A percentile compares a stretch with the other conserved stretches of the same genome.
These are phyloP conservation scores for Agastache rugosa DNA, from an alignment of 257 asterid genomes.

Conservation along the genomic window DNA sequence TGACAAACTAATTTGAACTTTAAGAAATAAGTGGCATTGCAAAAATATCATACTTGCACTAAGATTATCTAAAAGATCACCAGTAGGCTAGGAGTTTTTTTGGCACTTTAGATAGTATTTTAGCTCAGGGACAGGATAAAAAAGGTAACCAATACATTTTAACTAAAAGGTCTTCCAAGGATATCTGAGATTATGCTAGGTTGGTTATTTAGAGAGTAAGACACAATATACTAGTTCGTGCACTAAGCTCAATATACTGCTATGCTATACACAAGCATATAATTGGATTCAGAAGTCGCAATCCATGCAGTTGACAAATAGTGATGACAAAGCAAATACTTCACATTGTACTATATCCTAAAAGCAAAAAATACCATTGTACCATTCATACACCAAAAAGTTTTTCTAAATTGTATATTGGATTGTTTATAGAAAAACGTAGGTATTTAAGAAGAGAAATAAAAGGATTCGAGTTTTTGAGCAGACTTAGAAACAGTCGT, in stretches of 20 bases:
- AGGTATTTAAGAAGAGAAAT: neutral
- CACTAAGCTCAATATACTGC: neutral
- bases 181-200: neutral
- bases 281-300: neutral
- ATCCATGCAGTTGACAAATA: neutral
- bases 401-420: neutral
- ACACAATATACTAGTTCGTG: neutral
- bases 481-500: slow-evolving; percentile 8
- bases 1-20: slow-evolving; percentile 36
- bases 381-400: neutral
- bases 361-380: neutral
- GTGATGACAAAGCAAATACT: neutral
- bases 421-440: neutral
- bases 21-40: slow-evolving; percentile 24
- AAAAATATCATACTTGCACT: slow-evolving; percentile 9
- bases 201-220: neutral
- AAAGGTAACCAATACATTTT: neutral
- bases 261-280: neutral
- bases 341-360: neutral
- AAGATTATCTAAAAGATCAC: slow-evolving; percentile 26
- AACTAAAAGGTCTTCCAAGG: slow-evolving; percentile 3
- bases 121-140: slow-evolving; percentile 7
- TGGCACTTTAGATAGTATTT: slow-evolving; percentile 20
- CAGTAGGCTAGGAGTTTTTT: slow-evolving; percentile 20
- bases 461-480: neutral